Evolutionary conservation across 495 filamentous ascomycete genomes (phyloP), one percentile per base, ranked within the genome.

Genomic region (Letharia columbiana): DNA sequence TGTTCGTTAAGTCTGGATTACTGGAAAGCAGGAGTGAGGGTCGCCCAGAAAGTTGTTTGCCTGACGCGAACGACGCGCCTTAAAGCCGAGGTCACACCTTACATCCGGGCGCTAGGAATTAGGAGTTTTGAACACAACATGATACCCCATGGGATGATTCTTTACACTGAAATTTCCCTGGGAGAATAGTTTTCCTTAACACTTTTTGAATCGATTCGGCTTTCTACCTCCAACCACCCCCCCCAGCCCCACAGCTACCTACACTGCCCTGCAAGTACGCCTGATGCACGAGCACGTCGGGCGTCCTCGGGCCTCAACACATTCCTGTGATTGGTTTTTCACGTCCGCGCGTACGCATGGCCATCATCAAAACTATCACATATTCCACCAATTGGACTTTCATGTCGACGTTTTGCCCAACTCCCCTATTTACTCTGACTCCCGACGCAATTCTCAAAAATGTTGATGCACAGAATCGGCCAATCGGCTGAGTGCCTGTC

Each of bases 21-120:
- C 15, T 20, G 17, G 23, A 45, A 8, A 45, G 49, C 42, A 45
- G 50, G 23, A 47, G 52, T 39, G 23, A 47, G 52, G 40, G 63
- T 23, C 11, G 64, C 20, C 33, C 39, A 33, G 35, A 10, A 66
- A 56, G 13, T 52, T 66, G 58, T 66, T 56, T 66, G 64, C 58
- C 64, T 66, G 54, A 23, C 54, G 54, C 54, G 54, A 37, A 37
- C 17, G 15, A 57, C 54, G 54, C 54, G 54, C 31, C 54, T 57
- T 57, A 35, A 57, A 57, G 33, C 54, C 54, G 49, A 52, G 31
- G 23, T 11, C 20, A 45, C 13, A 31, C 31, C 31, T 57, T 57
- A 57, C 5, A 37, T 57, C 54, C 54, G 54, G 7, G 54, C 54
- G 52, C 52, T 56, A 56, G 37, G 28, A 35, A 37, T 15, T 50